Evolutionary conservation across 352 stramenopile species (phyloP).

Genomic region (Pythium rishiriense): DNA sequence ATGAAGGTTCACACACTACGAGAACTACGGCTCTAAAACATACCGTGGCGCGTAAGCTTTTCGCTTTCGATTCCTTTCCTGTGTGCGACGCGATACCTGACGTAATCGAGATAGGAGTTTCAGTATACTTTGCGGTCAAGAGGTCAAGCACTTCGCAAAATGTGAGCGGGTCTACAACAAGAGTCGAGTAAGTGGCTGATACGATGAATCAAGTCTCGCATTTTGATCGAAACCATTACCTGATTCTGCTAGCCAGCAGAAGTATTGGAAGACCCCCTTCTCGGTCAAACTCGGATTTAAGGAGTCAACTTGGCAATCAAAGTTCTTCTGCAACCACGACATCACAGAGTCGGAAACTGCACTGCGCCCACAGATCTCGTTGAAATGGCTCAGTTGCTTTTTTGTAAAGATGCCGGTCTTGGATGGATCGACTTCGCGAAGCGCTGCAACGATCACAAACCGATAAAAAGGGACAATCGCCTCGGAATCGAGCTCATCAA

Average conservation of each 20-base stretch:
- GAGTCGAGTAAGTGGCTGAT: neutral
- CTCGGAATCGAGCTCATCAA: constrained; percentile 6
- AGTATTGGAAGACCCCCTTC: constrained; percentile 62
- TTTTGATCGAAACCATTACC: constrained; percentile 26
- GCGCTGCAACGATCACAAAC: constrained; percentile 58
- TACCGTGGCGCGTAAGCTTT: constrained; percentile 23
- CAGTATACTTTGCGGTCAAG: constrained; percentile 60
- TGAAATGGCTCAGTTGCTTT: constrained; percentile 43
- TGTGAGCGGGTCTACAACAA: constrained; percentile 42
- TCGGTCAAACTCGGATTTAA: constrained; percentile 37
- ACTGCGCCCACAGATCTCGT: constrained; percentile 37
- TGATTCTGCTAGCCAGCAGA: constrained; percentile 66
- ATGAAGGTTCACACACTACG: neutral
- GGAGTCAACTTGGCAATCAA: constrained; percentile 36
- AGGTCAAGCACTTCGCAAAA: constrained; percentile 63
- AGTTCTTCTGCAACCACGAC: constrained; percentile 55
- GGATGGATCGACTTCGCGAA: constrained; percentile 44
- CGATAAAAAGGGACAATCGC: constrained; percentile 62
- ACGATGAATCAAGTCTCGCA: neutral
- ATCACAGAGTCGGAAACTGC: constrained; percentile 34
- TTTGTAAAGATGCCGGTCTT: constrained; percentile 34
- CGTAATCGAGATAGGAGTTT: constrained; percentile 36
- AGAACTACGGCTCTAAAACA: neutral
- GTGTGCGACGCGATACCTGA: constrained; percentile 13
- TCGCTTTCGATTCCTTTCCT: constrained; percentile 15